Base-by-base conservation (phyloP, 78 protist species). In the Dictyostelium capitatum region DNA sequence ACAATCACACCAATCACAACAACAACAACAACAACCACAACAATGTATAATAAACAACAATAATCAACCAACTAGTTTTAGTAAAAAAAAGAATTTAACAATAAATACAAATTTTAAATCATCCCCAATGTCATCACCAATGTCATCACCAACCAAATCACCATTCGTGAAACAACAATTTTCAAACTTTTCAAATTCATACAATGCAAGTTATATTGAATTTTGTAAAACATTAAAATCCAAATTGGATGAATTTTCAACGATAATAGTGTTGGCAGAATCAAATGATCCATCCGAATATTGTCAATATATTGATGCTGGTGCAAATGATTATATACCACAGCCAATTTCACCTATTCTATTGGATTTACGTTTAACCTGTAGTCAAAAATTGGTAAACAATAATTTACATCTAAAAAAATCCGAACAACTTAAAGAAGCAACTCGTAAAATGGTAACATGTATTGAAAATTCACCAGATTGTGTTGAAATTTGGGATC, bases 401-500 rank as follows among this genome's bases (percentile, higher is more conserved):
- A 82, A 87, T 32, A 69, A 87, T 9, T 37, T 28, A 8, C 59
- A 28, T 28, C 32, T 87, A 20, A 57, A 62, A 28, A 74, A 77
- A 28, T 20, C 67, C 0, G 78, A 74, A 17, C 54, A 56, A 9
- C 14, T 87, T 4, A 65, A 47, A 23, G 93, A 87, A 7, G 65
- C 83, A 9, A 80, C 85, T 4, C 67, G 56, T n/a, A 46, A 20
- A 78, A 77, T 87, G 65, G 43, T 77, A 9, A 65, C 43, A n/a
- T 87, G 93, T 41, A 54, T 87, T 20, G 93, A 87, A 64, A 59
- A 50, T 65, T 75, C 59, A 17, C 69, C 74, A 2, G 93, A 87
- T 65, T 51, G 78, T 12, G 80, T 87, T 12, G 93, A 87, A 43
- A 77, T 87, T 30, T 87, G 93, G 93, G 84, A 77, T 65, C 67